Evolutionary conservation across 177 flowering plant species (phyloP).

Genomic region (Tripterygium wilfordii): DNA sequence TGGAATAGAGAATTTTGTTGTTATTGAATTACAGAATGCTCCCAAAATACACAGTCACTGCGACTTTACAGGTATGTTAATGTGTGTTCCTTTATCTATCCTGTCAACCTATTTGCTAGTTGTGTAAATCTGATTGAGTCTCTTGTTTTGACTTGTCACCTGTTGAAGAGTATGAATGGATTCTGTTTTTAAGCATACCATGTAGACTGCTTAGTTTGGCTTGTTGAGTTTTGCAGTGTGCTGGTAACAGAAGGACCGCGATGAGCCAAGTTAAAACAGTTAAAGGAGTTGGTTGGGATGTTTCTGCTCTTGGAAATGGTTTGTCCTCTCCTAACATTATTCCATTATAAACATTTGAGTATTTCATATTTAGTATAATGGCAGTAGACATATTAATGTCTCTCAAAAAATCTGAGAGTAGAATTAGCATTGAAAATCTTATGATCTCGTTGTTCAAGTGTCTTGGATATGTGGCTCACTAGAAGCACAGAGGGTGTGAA

Average conservation of each 20-base stretch:
- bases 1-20: background rate
- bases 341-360: background rate
- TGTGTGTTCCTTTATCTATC: too few relatives aligned
- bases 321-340: slow-evolving; percentile 22
- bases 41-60: slow-evolving; percentile 81
- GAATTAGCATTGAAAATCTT: too few relatives aligned
- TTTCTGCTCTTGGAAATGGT: slow-evolving; percentile 95
- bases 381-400: too few relatives aligned
- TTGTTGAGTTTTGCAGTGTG: slow-evolving; percentile 55
- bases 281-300: slow-evolving; percentile 97
- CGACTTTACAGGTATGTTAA: slow-evolving; percentile 75
- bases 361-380: too few relatives aligned
- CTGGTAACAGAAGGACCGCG: slow-evolving; percentile 97
- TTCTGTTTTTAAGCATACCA: background rate
- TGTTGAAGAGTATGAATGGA: too few relatives aligned
- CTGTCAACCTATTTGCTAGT: too few relatives aligned
- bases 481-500: too few relatives aligned
- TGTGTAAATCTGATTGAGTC: background rate
- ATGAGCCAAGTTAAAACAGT: slow-evolving; percentile 83
- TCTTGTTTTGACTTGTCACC: background rate
- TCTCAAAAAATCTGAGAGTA: too few relatives aligned
- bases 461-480: too few relatives aligned
- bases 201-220: background rate
- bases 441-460: too few relatives aligned
- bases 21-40: slow-evolving; percentile 53